phyloP scores from a whole-genome alignment of 2,329 filamentous ascomycete species.

The Nemania sp. region DNA sequence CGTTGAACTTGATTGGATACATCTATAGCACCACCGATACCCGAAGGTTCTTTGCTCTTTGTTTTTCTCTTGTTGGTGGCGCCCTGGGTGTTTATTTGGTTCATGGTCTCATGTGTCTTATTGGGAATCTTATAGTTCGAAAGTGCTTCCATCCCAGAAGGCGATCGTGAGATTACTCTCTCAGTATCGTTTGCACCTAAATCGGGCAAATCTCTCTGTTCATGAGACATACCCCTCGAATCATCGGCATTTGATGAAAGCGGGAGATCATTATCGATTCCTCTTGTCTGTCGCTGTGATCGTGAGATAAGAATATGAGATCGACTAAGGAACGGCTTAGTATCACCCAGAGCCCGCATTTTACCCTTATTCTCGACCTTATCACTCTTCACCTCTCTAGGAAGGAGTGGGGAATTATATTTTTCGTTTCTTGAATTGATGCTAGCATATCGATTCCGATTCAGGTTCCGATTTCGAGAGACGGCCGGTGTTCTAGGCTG shows the following conservation, averaged over 20 bases:
- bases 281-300: background rate
- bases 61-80: background rate
- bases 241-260: background rate
- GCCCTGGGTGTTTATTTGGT: background rate
- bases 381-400: background rate
- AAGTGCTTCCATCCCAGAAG: background rate
- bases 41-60: background rate
- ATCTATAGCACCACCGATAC: background rate
- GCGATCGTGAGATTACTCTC: background rate
- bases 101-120: background rate
- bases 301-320: slow-evolving; percentile 14
- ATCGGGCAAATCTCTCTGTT: background rate
- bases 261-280: background rate
- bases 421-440: slow-evolving; percentile 1
- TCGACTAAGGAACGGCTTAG: slow-evolving; percentile 11
- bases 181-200: background rate
- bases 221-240: background rate
- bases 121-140: background rate
- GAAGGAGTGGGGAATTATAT: background rate
- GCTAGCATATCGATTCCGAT: background rate
- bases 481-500: background rate
- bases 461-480: background rate
- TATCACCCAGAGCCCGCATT: slow-evolving; percentile 17
- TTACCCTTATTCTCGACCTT: background rate
- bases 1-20: background rate